phyloP scores from a whole-genome alignment of 208 protist species.

The Trypanosoma lewisi region DNA sequence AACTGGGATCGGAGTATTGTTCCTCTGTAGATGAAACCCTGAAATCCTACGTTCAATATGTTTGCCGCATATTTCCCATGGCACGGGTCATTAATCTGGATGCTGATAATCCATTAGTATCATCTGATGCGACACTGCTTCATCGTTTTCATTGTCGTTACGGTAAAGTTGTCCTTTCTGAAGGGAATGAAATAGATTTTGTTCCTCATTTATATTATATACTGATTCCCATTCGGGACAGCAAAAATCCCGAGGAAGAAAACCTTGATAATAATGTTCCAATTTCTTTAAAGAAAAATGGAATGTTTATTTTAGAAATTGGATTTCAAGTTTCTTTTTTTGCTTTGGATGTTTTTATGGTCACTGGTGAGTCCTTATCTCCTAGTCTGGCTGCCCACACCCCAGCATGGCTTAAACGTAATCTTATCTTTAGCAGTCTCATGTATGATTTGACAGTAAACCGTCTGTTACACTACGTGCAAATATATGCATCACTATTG shows the following conservation, averaged over 20 bases:
- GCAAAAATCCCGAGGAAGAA: constrained; percentile 6
- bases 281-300: constrained; percentile 38
- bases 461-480: constrained; percentile 29
- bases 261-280: constrained; percentile 15
- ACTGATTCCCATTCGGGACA: constrained; percentile 26
- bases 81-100: constrained; percentile 76
- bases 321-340: constrained; percentile 88
- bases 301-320: constrained; percentile 80
- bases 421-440: constrained; percentile 67
- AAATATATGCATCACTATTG: constrained; percentile 40
- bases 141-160: constrained; percentile 80
- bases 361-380: constrained; percentile 56
- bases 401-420: constrained; percentile 71
- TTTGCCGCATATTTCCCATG: constrained; percentile 56
- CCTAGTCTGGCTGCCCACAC: constrained; percentile 48
- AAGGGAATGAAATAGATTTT: constrained; percentile 23
- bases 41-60: constrained; percentile 60
- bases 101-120: constrained; percentile 46
- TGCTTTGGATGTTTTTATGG: constrained; percentile 83
- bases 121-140: constrained; percentile 62
- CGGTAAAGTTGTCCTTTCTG: constrained; percentile 65
- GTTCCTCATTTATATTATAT: constrained; percentile 25
- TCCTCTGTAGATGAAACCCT: constrained; percentile 48
- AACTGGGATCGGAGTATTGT: constrained; percentile 21
- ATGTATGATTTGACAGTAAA: constrained; percentile 76